A percentile compares a stretch with the other conserved stretches of the same genome.
phyloP scores from a whole-genome alignment of 164 flowering plant species.

The Akebia trifoliata region DNA sequence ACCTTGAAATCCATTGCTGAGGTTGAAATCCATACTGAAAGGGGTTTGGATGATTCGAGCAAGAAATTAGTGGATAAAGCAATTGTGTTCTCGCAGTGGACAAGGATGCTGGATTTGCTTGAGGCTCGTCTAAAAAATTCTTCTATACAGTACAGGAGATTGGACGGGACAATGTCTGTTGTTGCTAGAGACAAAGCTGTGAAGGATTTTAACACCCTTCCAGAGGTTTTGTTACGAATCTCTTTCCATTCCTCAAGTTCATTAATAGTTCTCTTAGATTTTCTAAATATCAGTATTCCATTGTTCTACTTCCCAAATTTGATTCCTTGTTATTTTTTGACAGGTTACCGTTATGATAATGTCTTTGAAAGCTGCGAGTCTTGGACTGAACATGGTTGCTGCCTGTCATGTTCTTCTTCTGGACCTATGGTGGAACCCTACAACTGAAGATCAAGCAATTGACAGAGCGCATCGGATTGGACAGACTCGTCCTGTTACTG shows the following conservation, averaged over 20 bases:
- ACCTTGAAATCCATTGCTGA: conserved; percentile 13
- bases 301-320: conserved; percentile 3
- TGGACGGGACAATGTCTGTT: conserved; percentile 94
- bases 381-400: conserved; percentile 94
- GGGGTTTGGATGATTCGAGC: conserved; percentile 11
- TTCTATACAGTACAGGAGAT: conserved; percentile 77
- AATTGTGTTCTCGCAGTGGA: conserved; percentile 97
- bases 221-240: conserved; percentile 52
- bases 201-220: conserved; percentile 77
- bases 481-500: conserved; percentile 90
- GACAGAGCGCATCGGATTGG: conserved; percentile 97
- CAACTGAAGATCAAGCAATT: conserved; percentile 95
- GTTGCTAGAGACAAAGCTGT: conserved; percentile 84
- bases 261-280: background rate
- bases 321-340: conserved; percentile 2
- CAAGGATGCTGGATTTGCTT: conserved; percentile 86
- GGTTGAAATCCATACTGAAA: conserved; percentile 15
- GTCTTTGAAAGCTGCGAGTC: conserved; percentile 98
- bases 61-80: conserved; percentile 57
- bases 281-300: background rate
- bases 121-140: conserved; percentile 62
- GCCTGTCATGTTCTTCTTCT: conserved; percentile 84
- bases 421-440: conserved; percentile 98
- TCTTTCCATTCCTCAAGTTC: background rate
- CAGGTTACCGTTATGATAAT: conserved; percentile 92